Evolutionary conservation across 768 basidiomycete genomes (phyloP).

Genomic region (Gyrodon lividus): DNA sequence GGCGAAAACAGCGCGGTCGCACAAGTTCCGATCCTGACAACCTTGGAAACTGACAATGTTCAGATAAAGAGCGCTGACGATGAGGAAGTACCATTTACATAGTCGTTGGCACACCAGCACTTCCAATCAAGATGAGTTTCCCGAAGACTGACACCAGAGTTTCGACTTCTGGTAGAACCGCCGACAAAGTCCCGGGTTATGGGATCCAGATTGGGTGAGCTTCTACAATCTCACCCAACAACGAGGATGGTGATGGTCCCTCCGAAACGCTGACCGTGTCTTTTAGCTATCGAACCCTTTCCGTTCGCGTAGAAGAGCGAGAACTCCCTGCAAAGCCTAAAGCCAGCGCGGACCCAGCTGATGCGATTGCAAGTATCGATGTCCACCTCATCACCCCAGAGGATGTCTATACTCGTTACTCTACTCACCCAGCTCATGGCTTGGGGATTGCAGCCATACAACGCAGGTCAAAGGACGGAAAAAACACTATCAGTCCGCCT

Average conservation of each 20-base stretch:
- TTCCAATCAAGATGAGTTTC: conserved; percentile 9
- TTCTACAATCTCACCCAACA: background rate
- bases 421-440: conserved; percentile 42
- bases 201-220: conserved; percentile 30
- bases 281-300: conserved; percentile 41
- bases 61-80: no score
- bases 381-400: conserved; percentile 44
- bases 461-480: conserved; percentile 36
- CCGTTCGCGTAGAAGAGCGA: conserved; percentile 39
- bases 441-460: conserved; percentile 42
- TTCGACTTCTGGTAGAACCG: conserved; percentile 8
- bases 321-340: conserved; percentile 17
- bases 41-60: no score
- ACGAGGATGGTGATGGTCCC: background rate
- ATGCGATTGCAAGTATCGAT: conserved; percentile 44
- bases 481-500: conserved; percentile 49
- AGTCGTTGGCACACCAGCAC: no score
- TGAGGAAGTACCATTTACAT: no score
- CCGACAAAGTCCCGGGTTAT: conserved; percentile 17
- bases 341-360: conserved; percentile 30
- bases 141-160: conserved; percentile 18
- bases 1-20: conserved; percentile 20
- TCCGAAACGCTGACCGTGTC: background rate
- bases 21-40: no score
- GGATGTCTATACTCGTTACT: conserved; percentile 44